Percentiles rank a stretch among this genome's conserved stretches.
phyloP scores from a whole-genome alignment of 805 yeast genomes.

The Tetrapisispora namnaoensis region DNA sequence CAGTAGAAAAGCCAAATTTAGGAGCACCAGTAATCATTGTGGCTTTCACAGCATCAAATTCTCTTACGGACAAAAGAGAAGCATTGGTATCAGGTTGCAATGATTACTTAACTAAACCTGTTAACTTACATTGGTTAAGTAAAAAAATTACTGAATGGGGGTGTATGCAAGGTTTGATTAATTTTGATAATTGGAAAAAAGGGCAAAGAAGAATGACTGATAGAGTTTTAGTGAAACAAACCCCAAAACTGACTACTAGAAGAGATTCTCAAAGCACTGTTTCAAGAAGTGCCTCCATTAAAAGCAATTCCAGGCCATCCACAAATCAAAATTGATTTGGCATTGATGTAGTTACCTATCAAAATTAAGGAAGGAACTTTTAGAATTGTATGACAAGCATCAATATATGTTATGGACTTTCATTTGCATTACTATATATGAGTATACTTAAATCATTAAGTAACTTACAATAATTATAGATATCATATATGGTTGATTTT shows the following conservation, averaged over 20 bases:
- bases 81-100: slow-evolving; percentile 97
- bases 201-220: slow-evolving; percentile 35
- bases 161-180: slow-evolving; percentile 95
- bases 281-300: slow-evolving; percentile 1
- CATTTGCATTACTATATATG: neutral
- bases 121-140: slow-evolving; percentile 85
- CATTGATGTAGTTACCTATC: too few relatives aligned
- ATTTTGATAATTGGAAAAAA: slow-evolving; percentile 83
- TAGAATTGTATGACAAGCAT: neutral
- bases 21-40: slow-evolving; percentile 95
- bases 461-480: neutral
- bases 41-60: slow-evolving; percentile 88
- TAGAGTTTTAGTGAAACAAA: slow-evolving; percentile 12
- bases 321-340: neutral
- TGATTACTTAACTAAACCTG: slow-evolving; percentile 93
- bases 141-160: slow-evolving; percentile 97
- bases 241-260: slow-evolving; percentile 8
- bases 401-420: neutral
- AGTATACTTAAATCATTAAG: neutral
- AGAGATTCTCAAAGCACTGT: neutral
- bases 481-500: neutral
- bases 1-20: neutral
- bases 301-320: neutral
- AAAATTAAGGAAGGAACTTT: neutral
- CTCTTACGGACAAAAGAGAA: slow-evolving; percentile 74